Percentiles rank a stretch among this genome's conserved stretches.
phyloP scores from a whole-genome alignment of 2,329 filamentous ascomycete species.

The Rhynchosporium secalis region DNA sequence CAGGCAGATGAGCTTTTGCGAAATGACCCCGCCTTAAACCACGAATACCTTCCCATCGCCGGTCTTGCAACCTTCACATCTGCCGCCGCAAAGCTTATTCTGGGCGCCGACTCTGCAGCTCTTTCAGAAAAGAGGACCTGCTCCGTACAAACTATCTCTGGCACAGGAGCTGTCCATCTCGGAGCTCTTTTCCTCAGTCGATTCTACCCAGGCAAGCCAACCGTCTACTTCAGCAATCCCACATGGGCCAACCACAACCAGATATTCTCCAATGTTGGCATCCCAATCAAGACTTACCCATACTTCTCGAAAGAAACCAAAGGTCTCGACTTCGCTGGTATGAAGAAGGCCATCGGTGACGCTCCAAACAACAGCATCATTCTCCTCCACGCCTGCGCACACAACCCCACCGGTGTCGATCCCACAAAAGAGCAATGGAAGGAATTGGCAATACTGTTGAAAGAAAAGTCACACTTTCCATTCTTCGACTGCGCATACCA shows the following conservation, averaged over 20 bases:
- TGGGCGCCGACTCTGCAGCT: slow-evolving; percentile 77
- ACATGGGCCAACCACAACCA: slow-evolving; percentile 99
- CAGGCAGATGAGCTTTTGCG: slow-evolving; percentile 90
- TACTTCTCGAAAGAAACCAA: slow-evolving; percentile 91
- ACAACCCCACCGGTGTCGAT: slow-evolving; percentile 98
- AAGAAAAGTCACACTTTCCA: slow-evolving; percentile 81
- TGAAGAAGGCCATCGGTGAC: slow-evolving; percentile 68
- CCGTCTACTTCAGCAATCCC: slow-evolving; percentile 88
- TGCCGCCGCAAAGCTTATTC: slow-evolving; percentile 87
- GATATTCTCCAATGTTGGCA: slow-evolving; percentile 89
- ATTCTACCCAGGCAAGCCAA: slow-evolving; percentile 77
- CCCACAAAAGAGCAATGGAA: slow-evolving; percentile 94
- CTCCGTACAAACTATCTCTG: slow-evolving; percentile 92
- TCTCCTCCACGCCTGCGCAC: slow-evolving; percentile 90
- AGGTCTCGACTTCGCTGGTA: slow-evolving; percentile 88
- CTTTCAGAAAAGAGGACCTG: slow-evolving; percentile 78
- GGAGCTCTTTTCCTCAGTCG: slow-evolving; percentile 90
- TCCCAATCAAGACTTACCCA: slow-evolving; percentile 80
- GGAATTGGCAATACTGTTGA: slow-evolving; percentile 77
- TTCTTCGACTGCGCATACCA: slow-evolving; percentile 99
- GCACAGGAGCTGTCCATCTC: slow-evolving; percentile 91
- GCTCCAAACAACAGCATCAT: slow-evolving; percentile 83
- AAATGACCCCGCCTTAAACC: slow-evolving; percentile 87
- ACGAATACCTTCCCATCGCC: slow-evolving; percentile 97
- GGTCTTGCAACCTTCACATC: slow-evolving; percentile 82